phyloP scores from a whole-genome alignment of 208 protist genomes.

The Borovskyia barvae region DNA sequence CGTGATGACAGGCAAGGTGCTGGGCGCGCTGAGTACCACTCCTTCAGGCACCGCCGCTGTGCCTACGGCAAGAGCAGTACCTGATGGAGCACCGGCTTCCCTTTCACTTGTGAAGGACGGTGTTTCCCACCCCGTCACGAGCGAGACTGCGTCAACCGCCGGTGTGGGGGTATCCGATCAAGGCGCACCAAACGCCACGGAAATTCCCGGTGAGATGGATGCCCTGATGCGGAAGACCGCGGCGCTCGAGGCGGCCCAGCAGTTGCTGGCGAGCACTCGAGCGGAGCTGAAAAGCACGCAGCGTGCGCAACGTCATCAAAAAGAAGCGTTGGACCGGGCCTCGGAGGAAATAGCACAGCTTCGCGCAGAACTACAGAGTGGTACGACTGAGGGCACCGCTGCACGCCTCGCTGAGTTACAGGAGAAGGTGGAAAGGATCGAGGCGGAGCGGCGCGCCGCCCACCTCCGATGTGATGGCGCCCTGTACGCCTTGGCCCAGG shows the following conservation, averaged over 20 bases:
- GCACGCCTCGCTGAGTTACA: constrained; percentile 7
- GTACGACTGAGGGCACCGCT: background rate
- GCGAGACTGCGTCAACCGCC: no score
- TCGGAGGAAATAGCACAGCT: constrained; percentile 1
- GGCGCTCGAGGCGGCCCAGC: constrained; percentile 18
- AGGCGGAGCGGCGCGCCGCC: constrained; percentile 1
- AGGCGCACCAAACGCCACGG: background rate
- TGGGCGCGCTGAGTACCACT: background rate
- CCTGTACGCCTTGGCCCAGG: constrained; percentile 31
- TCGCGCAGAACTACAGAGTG: constrained; percentile 2
- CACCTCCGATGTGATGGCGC: constrained; percentile 12
- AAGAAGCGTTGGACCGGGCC: constrained; percentile 1
- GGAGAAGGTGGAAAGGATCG: background rate
- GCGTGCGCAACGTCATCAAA: background rate
- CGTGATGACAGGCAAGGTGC: constrained; percentile 14
- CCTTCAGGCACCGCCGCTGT: background rate
- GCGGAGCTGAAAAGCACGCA: constrained; percentile 7
- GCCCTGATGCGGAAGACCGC: constrained; percentile 14
- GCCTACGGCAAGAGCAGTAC: no score
- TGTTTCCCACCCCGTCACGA: no score
- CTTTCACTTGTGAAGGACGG: no score
- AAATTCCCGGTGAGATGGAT: constrained; percentile 5
- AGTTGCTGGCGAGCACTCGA: constrained; percentile 12
- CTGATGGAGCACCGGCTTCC: no score
- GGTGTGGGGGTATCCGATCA: background rate